Conservation (phyloP, 2,329 filamentous ascomycete species). For the Colletotrichum viniferum region DNA sequence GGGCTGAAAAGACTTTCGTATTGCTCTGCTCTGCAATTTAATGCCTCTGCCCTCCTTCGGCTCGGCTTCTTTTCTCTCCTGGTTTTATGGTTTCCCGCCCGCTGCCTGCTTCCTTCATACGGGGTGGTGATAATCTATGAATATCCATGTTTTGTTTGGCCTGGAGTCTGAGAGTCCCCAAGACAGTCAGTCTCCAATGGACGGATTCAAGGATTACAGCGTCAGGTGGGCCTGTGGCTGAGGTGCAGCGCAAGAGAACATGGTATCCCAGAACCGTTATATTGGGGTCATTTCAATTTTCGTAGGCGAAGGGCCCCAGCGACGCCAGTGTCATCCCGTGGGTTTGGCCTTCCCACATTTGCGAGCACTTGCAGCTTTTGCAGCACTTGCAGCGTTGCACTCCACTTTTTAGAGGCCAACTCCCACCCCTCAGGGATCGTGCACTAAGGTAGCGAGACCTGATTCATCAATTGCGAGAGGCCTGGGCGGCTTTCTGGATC, state of each 20-base stretch:
- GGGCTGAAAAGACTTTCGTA: not conserved
- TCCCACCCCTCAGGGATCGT: not conserved
- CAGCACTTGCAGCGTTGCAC: not conserved
- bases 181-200: not conserved
- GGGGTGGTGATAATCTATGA: not conserved
- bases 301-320: not conserved
- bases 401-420: slow-evolving; percentile 18
- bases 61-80: not conserved
- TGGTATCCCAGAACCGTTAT: not conserved
- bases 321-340: not conserved
- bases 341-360: not conserved
- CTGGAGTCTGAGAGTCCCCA: not conserved
- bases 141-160: not conserved
- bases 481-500: not conserved
- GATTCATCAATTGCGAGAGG: slow-evolving; percentile 9
- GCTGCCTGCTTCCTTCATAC: not conserved
- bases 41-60: not conserved
- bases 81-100: not conserved
- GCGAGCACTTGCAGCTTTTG: not conserved
- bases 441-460: not conserved
- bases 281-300: slow-evolving; percentile 11
- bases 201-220: not conserved
- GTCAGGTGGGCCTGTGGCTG: not conserved
- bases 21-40: not conserved
- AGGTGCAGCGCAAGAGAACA: not conserved